These are phyloP conservation scores for Skeletonema grethae DNA, from an alignment of 108 stramenopile genomes.

Conservation along the genomic window DNA sequence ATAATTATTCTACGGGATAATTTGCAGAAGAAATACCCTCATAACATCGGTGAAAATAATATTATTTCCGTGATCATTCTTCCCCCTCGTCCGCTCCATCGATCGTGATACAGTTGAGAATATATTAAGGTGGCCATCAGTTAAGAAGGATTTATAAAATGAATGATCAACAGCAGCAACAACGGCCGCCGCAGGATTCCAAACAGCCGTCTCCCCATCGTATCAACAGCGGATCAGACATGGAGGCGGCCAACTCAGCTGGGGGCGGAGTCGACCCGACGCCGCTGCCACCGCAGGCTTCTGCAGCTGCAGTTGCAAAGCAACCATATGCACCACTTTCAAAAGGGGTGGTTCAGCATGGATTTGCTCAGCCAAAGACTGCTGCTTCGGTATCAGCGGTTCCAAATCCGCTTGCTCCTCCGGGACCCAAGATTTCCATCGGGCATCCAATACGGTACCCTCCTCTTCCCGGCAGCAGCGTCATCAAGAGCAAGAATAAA, in stretches of 20 bases:
- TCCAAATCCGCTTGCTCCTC: constrained; percentile 5
- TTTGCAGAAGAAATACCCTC: neutral
- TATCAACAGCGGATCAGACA: neutral
- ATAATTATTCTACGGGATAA: neutral
- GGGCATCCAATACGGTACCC: neutral
- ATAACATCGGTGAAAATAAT: neutral
- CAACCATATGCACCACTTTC: neutral
- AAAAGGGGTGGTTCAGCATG: neutral
- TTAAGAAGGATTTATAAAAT: neutral
- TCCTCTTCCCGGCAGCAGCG: neutral
- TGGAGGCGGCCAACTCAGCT: neutral
- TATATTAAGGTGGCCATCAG: neutral
- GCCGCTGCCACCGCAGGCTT: neutral
- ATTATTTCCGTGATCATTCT: neutral
- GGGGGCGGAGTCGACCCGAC: neutral
- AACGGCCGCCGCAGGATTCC: neutral
- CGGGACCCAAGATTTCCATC: neutral
- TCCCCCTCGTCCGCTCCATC: neutral
- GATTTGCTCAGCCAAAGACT: neutral
- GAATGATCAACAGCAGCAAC: neutral
- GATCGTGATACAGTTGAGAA: neutral
- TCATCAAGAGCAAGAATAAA: neutral
- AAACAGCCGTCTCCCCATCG: neutral
- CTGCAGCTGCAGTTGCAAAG: neutral
- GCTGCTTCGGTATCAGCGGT: neutral